These are phyloP conservation scores for Cicer pinnatifidum DNA, from an alignment of 306 rosid species.

Conservation along the genomic window DNA sequence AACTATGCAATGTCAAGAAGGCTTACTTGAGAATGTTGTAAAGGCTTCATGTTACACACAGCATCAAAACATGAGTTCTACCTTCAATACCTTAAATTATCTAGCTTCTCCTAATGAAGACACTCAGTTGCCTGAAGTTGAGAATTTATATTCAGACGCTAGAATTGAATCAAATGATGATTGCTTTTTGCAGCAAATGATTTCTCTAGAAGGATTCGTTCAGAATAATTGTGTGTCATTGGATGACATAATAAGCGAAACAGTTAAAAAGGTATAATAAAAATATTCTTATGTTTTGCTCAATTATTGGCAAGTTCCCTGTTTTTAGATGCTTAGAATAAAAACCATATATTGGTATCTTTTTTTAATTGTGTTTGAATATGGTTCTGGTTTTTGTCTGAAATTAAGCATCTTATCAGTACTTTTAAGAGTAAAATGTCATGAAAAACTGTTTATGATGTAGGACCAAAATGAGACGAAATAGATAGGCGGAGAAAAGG, in stretches of 20 bases:
- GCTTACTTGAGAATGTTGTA: slow-evolving; percentile 60
- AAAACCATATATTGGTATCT: background rate
- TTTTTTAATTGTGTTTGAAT: background rate
- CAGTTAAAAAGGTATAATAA: slow-evolving; percentile 59
- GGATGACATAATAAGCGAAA: slow-evolving; percentile 60
- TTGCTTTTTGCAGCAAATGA: slow-evolving; percentile 46
- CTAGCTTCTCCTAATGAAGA: background rate
- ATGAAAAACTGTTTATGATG: slow-evolving; percentile 12
- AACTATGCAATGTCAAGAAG: slow-evolving; percentile 41
- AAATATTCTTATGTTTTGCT: background rate
- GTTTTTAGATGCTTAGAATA: too few species aligned
- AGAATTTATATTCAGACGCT: background rate
- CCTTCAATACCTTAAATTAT: background rate
- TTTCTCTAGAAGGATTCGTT: slow-evolving; percentile 50
- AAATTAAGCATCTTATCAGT: background rate
- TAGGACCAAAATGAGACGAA: slow-evolving; percentile 58
- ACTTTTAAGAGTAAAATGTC: background rate
- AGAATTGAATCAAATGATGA: slow-evolving; percentile 39
- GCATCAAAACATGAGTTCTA: background rate
- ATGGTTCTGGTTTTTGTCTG: background rate
- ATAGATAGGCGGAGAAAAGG: slow-evolving; percentile 44
- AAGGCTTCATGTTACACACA: slow-evolving; percentile 37
- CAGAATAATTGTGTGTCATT: slow-evolving; percentile 47
- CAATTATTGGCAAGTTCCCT: background rate
- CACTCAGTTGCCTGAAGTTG: background rate